phyloP scores from a whole-genome alignment of 768 basidiomycete genomes.

The Lactarius evosmus region DNA sequence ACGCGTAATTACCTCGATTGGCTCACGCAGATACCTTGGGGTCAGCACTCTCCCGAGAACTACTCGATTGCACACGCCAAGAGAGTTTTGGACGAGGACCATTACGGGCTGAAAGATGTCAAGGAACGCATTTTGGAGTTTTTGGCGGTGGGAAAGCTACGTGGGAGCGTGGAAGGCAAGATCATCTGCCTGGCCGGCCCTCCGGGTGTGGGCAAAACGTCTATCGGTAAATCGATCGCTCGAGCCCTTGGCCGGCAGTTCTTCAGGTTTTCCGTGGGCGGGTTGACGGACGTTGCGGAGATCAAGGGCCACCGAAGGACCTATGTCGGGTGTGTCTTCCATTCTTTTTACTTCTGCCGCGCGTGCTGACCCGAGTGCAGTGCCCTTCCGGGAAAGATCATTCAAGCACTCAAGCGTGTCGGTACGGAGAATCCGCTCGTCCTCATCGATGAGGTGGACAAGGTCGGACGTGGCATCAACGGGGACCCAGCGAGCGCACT shows the following conservation, averaged over 20 bases:
- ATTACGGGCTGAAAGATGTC: conserved; percentile 89
- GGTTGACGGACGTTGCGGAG: conserved; percentile 95
- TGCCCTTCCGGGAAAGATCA: conserved; percentile 91
- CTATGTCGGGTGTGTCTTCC: conserved; percentile 74
- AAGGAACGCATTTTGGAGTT: conserved; percentile 95
- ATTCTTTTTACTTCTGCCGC: neutral
- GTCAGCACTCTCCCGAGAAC: conserved; percentile 89
- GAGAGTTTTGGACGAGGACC: conserved; percentile 87
- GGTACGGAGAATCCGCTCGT: conserved; percentile 94
- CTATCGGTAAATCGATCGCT: conserved; percentile 93
- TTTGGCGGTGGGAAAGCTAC: conserved; percentile 90
- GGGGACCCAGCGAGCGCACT: conserved; percentile 91
- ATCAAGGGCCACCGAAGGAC: conserved; percentile 98
- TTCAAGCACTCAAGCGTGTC: conserved; percentile 89
- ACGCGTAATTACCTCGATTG: conserved; percentile 94
- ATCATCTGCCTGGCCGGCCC: conserved; percentile 96
- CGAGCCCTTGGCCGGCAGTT: conserved; percentile 88
- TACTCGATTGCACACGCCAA: conserved; percentile 82
- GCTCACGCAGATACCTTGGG: conserved; percentile 96
- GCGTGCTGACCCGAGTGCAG: conserved; percentile 36
- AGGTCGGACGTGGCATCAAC: conserved; percentile 87
- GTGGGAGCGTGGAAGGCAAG: conserved; percentile 95
- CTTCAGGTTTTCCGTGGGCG: conserved; percentile 96
- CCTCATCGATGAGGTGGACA: conserved; percentile 94
- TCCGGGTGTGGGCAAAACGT: conserved; percentile 97